Evolutionary conservation across 2,329 filamentous ascomycete genomes (phyloP), one percentile per base, ranked within the genome.

Genomic region (Cordyceps tenuipes): DNA sequence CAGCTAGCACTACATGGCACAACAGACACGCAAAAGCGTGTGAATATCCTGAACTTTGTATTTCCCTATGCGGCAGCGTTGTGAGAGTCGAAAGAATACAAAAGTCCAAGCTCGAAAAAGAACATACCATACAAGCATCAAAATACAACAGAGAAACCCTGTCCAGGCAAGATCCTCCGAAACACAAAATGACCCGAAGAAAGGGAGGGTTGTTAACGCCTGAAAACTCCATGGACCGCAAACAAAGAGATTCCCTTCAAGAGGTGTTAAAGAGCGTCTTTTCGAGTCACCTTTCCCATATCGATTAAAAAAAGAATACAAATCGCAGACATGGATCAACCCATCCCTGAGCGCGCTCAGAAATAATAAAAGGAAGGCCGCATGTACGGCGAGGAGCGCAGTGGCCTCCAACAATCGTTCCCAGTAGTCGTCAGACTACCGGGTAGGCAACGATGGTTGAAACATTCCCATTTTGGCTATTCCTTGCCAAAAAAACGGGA

Each of bases 191-290:
- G 21, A 23, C 34, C 17, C 1, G 34, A 29, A 19, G 4, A 19
- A 29, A 29, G 10, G 15, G 44, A 43, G 12, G 19, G n/a, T 3
- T 23, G 15, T 29, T 7, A 19, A 21, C 54, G 54, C 54, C 54
- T 26, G 8, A 17, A 9, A 50, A 57, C 55, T 57, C 55, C 46
- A 17, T 17, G 19, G 21, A 50, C 44, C 39, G 34, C 34, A 36
- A 43, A 12, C 13, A 50, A 50, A 50, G 10, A 41, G 31, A 49
- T 29, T 17, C 23, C 36, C n/a, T 36, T 48, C 19, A 31, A 31
- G 19, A 39, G 48, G 52, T 43, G n/a, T 52, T 31, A 50, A 57
- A 43, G 55, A 57, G 55, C 55, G 55, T 57, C 55, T 50, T 57
- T 43, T 48, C 17, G 9, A 43, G 19, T 48, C 34, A 57, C 34